Evolutionary conservation across 345 rosid genomes (phyloP), one percentile per base, ranked within the genome.

Genomic region (Salix brachista): DNA sequence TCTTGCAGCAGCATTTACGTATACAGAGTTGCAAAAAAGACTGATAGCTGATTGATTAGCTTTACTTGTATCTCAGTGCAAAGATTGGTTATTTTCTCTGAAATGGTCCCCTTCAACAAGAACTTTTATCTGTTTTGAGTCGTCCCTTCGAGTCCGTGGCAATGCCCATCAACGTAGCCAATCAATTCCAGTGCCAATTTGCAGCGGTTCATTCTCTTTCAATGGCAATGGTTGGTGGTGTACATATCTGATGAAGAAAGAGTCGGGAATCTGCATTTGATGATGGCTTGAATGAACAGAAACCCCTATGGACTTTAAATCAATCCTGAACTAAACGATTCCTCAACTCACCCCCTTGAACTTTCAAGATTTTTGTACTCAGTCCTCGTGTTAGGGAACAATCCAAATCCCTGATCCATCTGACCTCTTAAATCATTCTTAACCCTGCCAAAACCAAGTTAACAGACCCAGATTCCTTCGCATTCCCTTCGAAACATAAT

Each of bases 21-120:
- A 41, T 68, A 0, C 44, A 17, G 19, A n/a, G 36, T 28, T 46
- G 56, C 36, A 67, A 30, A 67, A 32, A 26, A 25, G 23, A 44
- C 36, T 67, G 46, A 80, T 67, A 3, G 44, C 37, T 56, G 62
- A 56, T 56, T 21, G 65, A 67, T 65, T 46, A 56, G 56, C 58
- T 74, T 52, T 37, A 34, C 41, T 30, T 21, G 72, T 6, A 60
- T 34, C 0, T 32, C 9, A 30, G 13, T n/a, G 6, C 26, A n/a
- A 21, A 48, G 64, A 48, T 50, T 18, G 1, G 44, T 23, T 34
- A 39, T 25, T 19, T 60, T 19, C 70, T 54, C 19, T 19, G 28
- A 41, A 64, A 37, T 58, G 81, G 76, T 70, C 75, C 76, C 48
- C 13, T 19, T 62, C 75, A 46, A 67, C 25, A 68, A 62, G 34